phyloP scores from a whole-genome alignment of 768 basidiomycete species.

The Pisolithus marmoratus region DNA sequence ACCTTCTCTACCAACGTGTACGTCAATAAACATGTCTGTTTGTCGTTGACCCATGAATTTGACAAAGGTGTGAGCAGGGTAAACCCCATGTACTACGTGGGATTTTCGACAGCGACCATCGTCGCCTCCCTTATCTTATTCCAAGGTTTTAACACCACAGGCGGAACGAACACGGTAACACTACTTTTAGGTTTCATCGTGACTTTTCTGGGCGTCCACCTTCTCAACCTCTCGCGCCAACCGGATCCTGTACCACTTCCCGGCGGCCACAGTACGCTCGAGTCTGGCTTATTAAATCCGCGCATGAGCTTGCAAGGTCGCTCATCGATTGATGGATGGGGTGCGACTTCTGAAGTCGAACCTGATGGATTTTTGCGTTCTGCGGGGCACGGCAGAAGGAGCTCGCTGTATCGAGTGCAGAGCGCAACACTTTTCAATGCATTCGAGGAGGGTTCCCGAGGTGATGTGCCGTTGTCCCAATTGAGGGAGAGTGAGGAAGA shows the following conservation, averaged over 20 bases:
- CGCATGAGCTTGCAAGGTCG: conserved; percentile 78
- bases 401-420: conserved; percentile 62
- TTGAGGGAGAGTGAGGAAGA: conserved; percentile 63
- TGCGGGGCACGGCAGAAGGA: conserved; percentile 56
- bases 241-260: conserved; percentile 40
- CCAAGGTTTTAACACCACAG: conserved; percentile 92
- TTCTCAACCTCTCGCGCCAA: conserved; percentile 75
- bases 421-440: conserved; percentile 67
- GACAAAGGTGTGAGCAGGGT: conserved; percentile 46
- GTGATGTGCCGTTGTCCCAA: conserved; percentile 51
- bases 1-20: conserved; percentile 97
- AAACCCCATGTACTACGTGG: conserved; percentile 97
- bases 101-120: conserved; percentile 91
- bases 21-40: conserved; percentile 25
- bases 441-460: conserved; percentile 52
- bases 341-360: conserved; percentile 29
- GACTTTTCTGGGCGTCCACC: conserved; percentile 96
- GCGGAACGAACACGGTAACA: conserved; percentile 75
- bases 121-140: conserved; percentile 94
- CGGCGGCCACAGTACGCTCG: conserved; percentile 48
- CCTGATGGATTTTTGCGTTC: conserved; percentile 19
- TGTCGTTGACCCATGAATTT: not conserved
- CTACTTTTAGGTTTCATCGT: conserved; percentile 86
- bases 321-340: conserved; percentile 76
- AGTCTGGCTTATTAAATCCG: conserved; percentile 68